Conservation (phyloP, 78 protist species). For the Ministeria vibrans region DNA sequence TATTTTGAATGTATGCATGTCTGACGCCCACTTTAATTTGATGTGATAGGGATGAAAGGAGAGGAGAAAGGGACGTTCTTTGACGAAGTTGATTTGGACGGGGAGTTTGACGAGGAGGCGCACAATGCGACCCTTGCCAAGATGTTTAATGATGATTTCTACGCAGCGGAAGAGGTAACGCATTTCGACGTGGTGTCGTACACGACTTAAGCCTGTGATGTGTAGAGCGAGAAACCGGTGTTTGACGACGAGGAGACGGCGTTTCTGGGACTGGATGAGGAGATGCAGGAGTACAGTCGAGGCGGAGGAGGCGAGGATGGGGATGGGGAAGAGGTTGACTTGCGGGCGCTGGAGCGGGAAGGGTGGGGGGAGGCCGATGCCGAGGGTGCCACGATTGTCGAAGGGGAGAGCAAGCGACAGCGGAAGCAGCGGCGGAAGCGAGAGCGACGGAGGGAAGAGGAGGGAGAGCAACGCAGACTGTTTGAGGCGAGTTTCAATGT, state of each 20-base stretch:
- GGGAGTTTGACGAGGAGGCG: slow-evolving; percentile 41
- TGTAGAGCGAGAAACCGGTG: too few species aligned
- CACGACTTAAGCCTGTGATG: background rate
- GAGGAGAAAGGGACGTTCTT: background rate
- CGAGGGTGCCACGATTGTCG: too few species aligned
- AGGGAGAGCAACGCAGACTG: too few species aligned
- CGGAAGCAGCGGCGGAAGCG: too few species aligned
- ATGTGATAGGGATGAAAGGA: background rate
- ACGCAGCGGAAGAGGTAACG: slow-evolving; percentile 3
- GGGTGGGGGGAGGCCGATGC: background rate
- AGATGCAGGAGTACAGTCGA: slow-evolving; percentile 4
- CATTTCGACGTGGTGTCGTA: background rate
- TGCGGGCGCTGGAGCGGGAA: background rate
- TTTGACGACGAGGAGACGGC: too few species aligned
- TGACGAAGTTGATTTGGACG: slow-evolving; percentile 26
- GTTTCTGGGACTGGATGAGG: background rate
- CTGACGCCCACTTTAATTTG: background rate
- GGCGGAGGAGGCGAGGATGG: background rate
- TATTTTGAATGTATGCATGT: background rate
- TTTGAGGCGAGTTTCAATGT: too few species aligned
- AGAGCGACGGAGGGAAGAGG: too few species aligned
- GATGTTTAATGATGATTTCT: slow-evolving; percentile 31
- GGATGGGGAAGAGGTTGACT: background rate
- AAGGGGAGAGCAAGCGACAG: too few species aligned
- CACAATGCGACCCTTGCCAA: slow-evolving; percentile 20